phyloP scores from a whole-genome alignment of 176 grass and related monocot genomes.

The Carex myosuroides region DNA sequence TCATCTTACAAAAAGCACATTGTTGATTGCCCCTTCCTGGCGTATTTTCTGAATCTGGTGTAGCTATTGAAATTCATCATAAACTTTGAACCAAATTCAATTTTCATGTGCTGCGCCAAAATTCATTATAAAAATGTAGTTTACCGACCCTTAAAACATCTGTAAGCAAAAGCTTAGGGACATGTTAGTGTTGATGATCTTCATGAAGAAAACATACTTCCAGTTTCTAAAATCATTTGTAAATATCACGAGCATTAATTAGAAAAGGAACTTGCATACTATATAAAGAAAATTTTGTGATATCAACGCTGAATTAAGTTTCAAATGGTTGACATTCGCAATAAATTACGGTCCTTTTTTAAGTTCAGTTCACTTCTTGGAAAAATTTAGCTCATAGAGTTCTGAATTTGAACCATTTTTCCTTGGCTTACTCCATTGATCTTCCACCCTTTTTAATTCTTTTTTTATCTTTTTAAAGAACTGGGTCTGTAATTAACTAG shows the following conservation, averaged over 20 bases:
- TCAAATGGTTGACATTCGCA: background rate
- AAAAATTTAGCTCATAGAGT: background rate
- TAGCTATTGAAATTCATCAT: background rate
- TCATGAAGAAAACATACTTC: background rate
- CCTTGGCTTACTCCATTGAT: background rate
- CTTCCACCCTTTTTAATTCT: background rate
- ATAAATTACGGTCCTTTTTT: background rate
- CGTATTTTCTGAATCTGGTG: too few relatives aligned
- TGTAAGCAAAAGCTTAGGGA: background rate
- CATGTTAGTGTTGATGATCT: background rate
- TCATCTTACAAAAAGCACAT: background rate
- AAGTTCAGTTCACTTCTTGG: background rate
- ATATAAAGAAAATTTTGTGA: background rate
- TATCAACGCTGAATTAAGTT: background rate
- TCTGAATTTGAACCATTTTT: background rate
- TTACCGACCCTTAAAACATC: background rate
- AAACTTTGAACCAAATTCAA: background rate
- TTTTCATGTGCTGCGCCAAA: background rate
- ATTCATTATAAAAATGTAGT: background rate
- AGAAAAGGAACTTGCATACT: background rate
- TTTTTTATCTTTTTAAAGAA: background rate
- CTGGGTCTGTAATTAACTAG: background rate
- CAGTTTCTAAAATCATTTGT: background rate
- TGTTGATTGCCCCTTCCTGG: too few relatives aligned
- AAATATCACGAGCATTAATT: background rate